These are phyloP conservation scores for Graphilbum sp. DNA, from an alignment of 2,329 filamentous ascomycete genomes.

Conservation along the genomic window DNA sequence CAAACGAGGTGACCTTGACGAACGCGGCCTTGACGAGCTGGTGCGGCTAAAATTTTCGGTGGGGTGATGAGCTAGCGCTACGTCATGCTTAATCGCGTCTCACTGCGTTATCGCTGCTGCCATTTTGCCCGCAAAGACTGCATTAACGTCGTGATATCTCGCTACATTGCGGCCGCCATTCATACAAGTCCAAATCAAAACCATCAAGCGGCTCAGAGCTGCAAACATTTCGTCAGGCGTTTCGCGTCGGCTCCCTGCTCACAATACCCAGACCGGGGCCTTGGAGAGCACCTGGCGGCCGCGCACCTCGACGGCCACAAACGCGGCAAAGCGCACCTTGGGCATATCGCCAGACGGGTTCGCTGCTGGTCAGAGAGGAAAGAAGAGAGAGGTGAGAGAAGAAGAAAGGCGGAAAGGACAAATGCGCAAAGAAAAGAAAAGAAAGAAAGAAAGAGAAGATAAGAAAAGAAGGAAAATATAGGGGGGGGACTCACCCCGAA, in stretches of 20 bases:
- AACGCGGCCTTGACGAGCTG: too few species aligned
- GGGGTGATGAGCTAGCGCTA: too few species aligned
- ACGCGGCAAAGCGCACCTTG: constrained; percentile 60
- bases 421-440: not conserved
- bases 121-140: too few species aligned
- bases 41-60: too few species aligned
- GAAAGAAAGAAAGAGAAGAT: not conserved
- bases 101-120: too few species aligned
- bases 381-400: too few species aligned
- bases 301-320: constrained; percentile 57
- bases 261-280: constrained; percentile 54
- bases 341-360: constrained; percentile 26
- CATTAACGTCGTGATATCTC: too few species aligned
- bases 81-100: too few species aligned
- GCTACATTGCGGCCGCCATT: too few species aligned
- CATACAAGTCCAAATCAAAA: too few species aligned
- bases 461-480: not conserved
- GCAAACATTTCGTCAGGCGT: not conserved
- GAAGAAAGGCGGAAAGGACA: not conserved
- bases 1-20: too few species aligned
- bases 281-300: constrained; percentile 61
- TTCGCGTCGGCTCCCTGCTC: constrained; percentile 5
- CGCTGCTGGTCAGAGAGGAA: constrained; percentile 2
- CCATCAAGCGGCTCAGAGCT: not conserved
- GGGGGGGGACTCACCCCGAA: too few species aligned